Evolutionary conservation across 2,329 filamentous ascomycete genomes (phyloP), one percentile per base, ranked within the genome.

Genomic region (Penicillium sp.): DNA sequence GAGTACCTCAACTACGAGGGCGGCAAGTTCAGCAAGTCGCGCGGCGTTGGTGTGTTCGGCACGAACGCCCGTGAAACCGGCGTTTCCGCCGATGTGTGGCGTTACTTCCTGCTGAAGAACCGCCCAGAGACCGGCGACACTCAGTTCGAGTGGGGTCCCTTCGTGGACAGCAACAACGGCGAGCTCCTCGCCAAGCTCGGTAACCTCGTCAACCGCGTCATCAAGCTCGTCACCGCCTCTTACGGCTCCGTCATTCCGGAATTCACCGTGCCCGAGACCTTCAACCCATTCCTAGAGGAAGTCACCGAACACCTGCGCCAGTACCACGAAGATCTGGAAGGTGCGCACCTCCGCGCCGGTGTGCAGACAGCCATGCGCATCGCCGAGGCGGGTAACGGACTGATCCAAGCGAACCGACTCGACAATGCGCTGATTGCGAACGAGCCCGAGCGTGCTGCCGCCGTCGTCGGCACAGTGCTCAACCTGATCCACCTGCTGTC

Each of bases 1-100:
- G 93, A 97, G 72, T 93, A 94, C 69, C 81, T 94, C 64, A 93
- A 93, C 78, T 94, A 94, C 70, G 90, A 94, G 74, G 86, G 86
- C 59, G 90, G 90, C 64, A 97, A 97, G 74, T 97, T 97, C 79
- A 93, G 89, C 72, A 97, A 97, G 77, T 94, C 90, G 50, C 85
- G 91, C 67, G 90, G 89, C 33, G 85, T 97, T 38, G 93, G 93
- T 68, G 93, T 97, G 1, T 97, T 97, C 70, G 93, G 93, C 50
- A 93, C 90, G 77, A 91, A 90, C 69, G 93, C 91, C 47, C 89
- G 89, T 76, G 88, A 95, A 55, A 96, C 91, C 9, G 92, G 91
- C 21, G 84, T 97, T 19, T 84, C 89, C 17, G 81, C 91, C 0
- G 90, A 93, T 62, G 90, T 97, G n/a, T 97, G 92, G 91, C 84